Percentiles rank a stretch among this genome's conserved stretches.
These are phyloP conservation scores for Aspergillus fischeri DNA, from an alignment of 2,329 filamentous ascomycete species.

Conservation along the genomic window DNA sequence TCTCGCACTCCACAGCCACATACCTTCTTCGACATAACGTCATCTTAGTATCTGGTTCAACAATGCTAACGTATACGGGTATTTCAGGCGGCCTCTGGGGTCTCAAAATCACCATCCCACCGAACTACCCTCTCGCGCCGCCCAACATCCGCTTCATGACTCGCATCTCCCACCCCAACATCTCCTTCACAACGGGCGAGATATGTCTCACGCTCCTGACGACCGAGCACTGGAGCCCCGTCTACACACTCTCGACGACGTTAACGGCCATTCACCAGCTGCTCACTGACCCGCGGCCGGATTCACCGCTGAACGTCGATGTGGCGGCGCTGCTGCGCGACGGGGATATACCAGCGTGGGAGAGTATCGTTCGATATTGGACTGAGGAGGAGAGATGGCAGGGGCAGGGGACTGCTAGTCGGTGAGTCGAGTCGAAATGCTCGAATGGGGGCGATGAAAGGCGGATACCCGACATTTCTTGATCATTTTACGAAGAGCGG, in stretches of 20 bases:
- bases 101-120: slow-evolving; percentile 70
- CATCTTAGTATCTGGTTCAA: background rate
- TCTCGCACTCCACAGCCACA: background rate
- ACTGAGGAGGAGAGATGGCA: slow-evolving; percentile 45
- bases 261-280: slow-evolving; percentile 46
- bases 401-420: slow-evolving; percentile 17
- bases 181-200: slow-evolving; percentile 70
- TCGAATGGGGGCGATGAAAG: too few species aligned
- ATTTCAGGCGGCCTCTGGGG: slow-evolving; percentile 70
- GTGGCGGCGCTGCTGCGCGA: slow-evolving; percentile 44
- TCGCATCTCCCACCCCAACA: slow-evolving; percentile 79
- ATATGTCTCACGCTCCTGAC: slow-evolving; percentile 89
- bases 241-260: slow-evolving; percentile 66
- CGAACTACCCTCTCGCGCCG: slow-evolving; percentile 72
- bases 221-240: slow-evolving; percentile 70
- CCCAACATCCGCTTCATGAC: slow-evolving; percentile 80
- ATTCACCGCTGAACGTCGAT: slow-evolving; percentile 48
- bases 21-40: background rate
- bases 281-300: slow-evolving; percentile 42
- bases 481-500: background rate
- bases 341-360: slow-evolving; percentile 42
- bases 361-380: slow-evolving; percentile 46
- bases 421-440: background rate
- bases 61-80: background rate
- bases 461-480: background rate